Base-by-base conservation (phyloP, 805 yeast genomes). In the Zygosaccharomyces rouxii region DNA sequence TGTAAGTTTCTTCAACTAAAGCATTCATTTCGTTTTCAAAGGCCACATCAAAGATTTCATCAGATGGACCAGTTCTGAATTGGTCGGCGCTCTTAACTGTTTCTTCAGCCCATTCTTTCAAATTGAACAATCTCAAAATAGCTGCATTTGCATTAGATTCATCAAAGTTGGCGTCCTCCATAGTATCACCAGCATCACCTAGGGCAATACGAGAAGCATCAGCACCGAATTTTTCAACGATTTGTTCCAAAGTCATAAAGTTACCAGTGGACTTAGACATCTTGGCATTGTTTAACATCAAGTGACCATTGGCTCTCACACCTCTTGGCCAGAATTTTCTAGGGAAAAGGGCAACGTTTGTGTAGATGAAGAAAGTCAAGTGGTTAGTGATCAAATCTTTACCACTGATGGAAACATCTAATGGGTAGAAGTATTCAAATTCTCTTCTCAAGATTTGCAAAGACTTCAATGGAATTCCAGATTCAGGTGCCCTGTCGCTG, bases 251-350 rank as follows among this genome's bases (percentile, higher is more conserved):
- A 44, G 98, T 94, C 83, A 88, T 76, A 68, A 94, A 94, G 75
- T 94, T 94, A 72, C 99, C 99, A 28, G 98, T 92, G 28, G 96
- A 86, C 71, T 94, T 94, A 48, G 97, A 84, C 99, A 94, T 94
- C 79, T 94, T 94, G 60, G 92, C 94, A 67, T 94, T 92, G 75
- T 94, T 94, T 69, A 94, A 79, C 77, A 94, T 71, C 72, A 94
- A 79, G 68, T 94, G 99, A 57, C 99, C 99, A 63, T 94, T 94
- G 55, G 87, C 86, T 72, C 99, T 84, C 55, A 94, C 78, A 68
- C 97, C 97, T 59, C 71, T 78, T 54, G 98, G 99, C 98, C 98
- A 94, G 76, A 79, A 80, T 60, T 78, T 75, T 75, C 82, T 84
- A 47, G 94, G 94, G 85, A 94, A 94, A 48, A 94, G 69, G 13